Base-by-base conservation (phyloP, 495 filamentous ascomycete genomes). In the Podospora pseudocomata region DNA sequence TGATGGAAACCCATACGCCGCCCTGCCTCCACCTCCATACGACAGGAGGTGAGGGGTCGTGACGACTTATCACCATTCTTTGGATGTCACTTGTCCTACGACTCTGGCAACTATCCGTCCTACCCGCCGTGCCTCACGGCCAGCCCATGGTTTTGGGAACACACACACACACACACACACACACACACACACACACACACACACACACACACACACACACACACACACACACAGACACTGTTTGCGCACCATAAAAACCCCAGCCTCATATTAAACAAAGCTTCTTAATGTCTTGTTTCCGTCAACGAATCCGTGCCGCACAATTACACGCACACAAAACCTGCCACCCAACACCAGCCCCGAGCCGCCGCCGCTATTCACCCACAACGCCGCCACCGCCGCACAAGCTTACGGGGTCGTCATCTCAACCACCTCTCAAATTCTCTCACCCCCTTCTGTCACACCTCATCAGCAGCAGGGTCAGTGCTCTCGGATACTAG, bases 1-100 rank as follows among this genome's bases (percentile, higher is more conserved):
- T 49, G 84, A 87, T 68, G 85, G 79, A 64, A 86, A 85, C 63
- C 84, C 84, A 39, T 87, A 87, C 71, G 73, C 76, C 64, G 71
- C 75, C 62, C 68, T 83, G 61, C 80, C 81, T 34, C 76, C 83
- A 63, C 80, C 83, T 66, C 74, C 76, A 62, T 69, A 68, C 65
- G 76, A 78, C 62, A 77, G 79, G 73, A 75, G 74, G 65, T 81
- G 59, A 61, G 56, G 56, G 19, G 18, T 18, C 19, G n/a, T 9
- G n/a, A 58, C 1, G 56, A 32, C 18, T 9, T 13, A 58, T 27
- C 26, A 26, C 59, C 15, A 28, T 32, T 32, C 30, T 32, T 32
- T 32, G 30, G 30, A 32, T 32, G 30, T 32, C 30, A 32, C 30
- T 7, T 5, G 23, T 30, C 23, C 16, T 32, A 20, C 2, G 7